Base-by-base conservation (phyloP, 2,329 filamentous ascomycete genomes). In the Orbilia quercus region DNA sequence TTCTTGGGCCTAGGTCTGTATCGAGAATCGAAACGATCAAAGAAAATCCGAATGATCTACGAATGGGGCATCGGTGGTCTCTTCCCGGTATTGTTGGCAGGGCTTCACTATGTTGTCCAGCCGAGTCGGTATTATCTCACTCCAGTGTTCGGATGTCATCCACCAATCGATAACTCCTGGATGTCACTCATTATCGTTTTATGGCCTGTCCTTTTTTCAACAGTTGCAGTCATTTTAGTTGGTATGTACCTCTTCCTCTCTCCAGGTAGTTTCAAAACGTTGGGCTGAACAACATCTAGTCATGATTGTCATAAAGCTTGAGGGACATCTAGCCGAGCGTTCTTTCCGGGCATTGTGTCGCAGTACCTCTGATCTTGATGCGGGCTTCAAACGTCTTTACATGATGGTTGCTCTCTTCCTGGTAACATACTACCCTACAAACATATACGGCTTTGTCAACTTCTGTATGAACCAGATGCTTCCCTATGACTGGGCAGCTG, bases 371-470 rank as follows among this genome's bases (percentile, higher is more conserved):
- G 83, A 85, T 38, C 88, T 81, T 60, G 85, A 85, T 57, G 85
- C 85, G 1, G 84, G 87, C 67, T 90, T 90, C 81, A 75, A 88
- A 59, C 85, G 88, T 40, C 84, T 88, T 47, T 87, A 87, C 75
- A 77, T 86, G 48, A 83, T 90, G 78, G 83, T 87, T 31, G 57
- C 85, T 6, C 77, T 83, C 22, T 79, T 85, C 66, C 79, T 86
- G 28, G 12, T 84, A 40, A 77, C 84, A 40, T 84, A 85, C 74
- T 79, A 88, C 1, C 87, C 88, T 0, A 77, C 85, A 14, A 82
- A 84, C 45, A 67, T 82, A 28, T 88, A 83, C 76, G 81, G 86
- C 57, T 80, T 89, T 70, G 81, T 80, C 65, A 66, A 76, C 31
- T 84, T 86, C 76, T 66, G 82, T 31, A 66, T 76, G 1, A 66